Evolutionary conservation across 2,329 filamentous ascomycete species (phyloP).

Genomic region (Colletotrichum sp.): DNA sequence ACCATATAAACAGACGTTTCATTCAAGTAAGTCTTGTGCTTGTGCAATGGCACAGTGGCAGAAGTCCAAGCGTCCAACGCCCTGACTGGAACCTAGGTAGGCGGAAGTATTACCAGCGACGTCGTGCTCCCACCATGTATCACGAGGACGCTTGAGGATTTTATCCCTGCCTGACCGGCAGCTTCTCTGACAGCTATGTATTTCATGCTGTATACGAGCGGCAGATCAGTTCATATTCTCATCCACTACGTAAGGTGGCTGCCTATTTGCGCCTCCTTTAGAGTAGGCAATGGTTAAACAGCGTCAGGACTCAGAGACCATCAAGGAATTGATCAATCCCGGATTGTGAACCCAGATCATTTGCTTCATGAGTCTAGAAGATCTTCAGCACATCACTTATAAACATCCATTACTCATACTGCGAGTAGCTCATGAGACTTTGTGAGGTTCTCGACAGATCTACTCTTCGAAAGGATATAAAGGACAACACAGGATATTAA

Average conservation of each 20-base stretch:
- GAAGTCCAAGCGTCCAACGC: no score
- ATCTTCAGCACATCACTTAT: background rate
- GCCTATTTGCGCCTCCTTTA: no score
- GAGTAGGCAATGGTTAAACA: no score
- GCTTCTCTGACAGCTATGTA: accelerated
- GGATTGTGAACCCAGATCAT: no score
- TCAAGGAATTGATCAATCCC: no score
- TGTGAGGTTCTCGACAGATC: background rate
- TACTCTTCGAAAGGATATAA: background rate
- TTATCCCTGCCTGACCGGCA: accelerated
- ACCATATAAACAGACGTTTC: accelerated
- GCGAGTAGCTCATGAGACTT: background rate
- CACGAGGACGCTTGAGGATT: background rate
- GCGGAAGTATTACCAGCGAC: background rate
- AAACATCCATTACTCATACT: accelerated
- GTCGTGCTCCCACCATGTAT: background rate
- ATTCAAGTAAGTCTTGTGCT: background rate
- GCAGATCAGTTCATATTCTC: accelerated
- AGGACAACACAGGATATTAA: background rate
- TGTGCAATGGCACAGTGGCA: background rate
- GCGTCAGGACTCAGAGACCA: no score
- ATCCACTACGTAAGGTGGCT: accelerated
- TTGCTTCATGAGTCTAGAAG: no score
- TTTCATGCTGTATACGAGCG: accelerated
- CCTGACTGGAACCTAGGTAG: background rate